Evolutionary conservation across 345 rosid species (phyloP).

Genomic region (Aquilaria sinensis): DNA sequence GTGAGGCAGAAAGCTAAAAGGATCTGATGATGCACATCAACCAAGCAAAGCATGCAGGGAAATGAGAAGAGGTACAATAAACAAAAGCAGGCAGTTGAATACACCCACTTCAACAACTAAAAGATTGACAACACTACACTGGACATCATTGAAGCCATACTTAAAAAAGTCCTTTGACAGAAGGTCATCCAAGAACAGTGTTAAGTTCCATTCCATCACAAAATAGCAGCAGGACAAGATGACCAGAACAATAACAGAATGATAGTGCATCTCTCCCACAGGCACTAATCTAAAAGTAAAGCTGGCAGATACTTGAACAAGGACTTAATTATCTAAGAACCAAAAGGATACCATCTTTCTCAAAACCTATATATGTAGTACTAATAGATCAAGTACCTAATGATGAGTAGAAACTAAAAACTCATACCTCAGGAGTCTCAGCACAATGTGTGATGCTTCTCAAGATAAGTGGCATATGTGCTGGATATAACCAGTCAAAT

Average conservation of each 20-base stretch:
- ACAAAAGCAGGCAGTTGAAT: background rate
- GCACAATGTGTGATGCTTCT: slow-evolving; percentile 92
- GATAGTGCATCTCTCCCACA: background rate
- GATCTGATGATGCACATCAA: too few relatives aligned
- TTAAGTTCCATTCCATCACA: too few relatives aligned
- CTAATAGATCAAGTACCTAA: background rate
- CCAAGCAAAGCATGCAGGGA: too few relatives aligned
- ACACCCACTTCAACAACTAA: background rate
- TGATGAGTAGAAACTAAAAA: background rate
- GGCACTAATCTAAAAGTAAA: too few relatives aligned
- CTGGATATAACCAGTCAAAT: slow-evolving; percentile 98
- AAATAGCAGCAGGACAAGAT: background rate
- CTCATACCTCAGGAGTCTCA: slow-evolving; percentile 92
- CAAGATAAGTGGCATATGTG: slow-evolving; percentile 91
- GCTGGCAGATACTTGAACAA: background rate
- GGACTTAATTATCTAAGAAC: background rate
- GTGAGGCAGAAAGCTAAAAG: too few relatives aligned
- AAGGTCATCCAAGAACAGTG: background rate
- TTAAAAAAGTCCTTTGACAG: background rate
- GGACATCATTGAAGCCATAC: background rate
- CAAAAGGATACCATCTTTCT: background rate
- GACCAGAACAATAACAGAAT: background rate
- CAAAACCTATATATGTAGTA: background rate
- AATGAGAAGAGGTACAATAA: background rate
- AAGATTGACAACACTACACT: background rate